phyloP scores from a whole-genome alignment of 2,329 filamentous ascomycete species.

The Verticillium tricorpus region DNA sequence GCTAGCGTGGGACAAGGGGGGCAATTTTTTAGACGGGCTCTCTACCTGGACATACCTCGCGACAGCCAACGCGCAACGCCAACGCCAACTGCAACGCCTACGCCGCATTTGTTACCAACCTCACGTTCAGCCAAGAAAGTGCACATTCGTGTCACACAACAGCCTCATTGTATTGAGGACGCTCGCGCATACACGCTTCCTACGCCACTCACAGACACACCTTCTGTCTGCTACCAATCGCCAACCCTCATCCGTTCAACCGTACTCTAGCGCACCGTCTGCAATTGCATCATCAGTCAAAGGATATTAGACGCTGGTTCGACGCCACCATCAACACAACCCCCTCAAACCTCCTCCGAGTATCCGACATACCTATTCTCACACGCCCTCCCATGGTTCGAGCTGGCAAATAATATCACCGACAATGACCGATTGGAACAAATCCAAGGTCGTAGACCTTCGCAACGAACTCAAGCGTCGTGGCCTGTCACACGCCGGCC shows the following conservation, averaged over 20 bases:
- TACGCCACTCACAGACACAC: no score
- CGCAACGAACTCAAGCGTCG: slow-evolving; percentile 70
- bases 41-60: not conserved
- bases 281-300: not conserved
- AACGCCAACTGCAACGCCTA: not conserved
- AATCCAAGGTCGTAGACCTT: slow-evolving; percentile 69
- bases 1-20: not conserved
- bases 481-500: slow-evolving; percentile 63
- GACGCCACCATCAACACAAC: not conserved
- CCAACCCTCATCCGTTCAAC: not conserved
- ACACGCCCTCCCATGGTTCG: not conserved
- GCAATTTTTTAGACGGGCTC: not conserved
- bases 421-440: slow-evolving; percentile 48
- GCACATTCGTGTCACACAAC: not conserved
- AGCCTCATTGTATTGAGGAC: not conserved
- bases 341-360: not conserved
- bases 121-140: not conserved
- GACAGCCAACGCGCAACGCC: not conserved
- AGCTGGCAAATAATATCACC: not conserved
- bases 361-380: not conserved
- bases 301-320: not conserved
- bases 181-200: not conserved
- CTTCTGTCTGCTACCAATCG: not conserved
- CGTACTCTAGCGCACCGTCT: not conserved
- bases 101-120: no score